Percentiles rank a stretch among this genome's conserved stretches.
These are phyloP conservation scores for Saccharomycopsis fibuligera DNA, from an alignment of 805 yeast species.

Conservation along the genomic window DNA sequence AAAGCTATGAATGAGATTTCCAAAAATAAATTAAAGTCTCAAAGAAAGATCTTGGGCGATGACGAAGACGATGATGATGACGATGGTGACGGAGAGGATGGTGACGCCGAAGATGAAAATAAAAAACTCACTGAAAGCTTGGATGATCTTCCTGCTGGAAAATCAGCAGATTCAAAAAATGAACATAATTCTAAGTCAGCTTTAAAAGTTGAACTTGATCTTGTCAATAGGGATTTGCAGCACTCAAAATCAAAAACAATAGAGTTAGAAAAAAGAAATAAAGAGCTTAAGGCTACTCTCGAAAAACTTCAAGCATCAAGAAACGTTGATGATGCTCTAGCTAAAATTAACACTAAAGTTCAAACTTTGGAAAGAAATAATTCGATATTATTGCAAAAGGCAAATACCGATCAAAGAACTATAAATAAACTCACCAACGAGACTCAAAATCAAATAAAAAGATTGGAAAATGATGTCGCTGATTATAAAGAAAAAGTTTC, in stretches of 20 bases:
- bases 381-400: constrained; percentile 24
- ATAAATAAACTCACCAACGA: constrained; percentile 21
- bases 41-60: constrained; percentile 36
- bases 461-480: constrained; percentile 38
- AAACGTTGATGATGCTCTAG: constrained; percentile 13
- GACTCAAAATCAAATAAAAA: constrained; percentile 31
- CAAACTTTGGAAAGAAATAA: constrained; percentile 25
- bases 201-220: constrained; percentile 39
- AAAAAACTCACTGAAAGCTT: constrained; percentile 24
- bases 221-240: constrained; percentile 71
- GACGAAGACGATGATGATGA: constrained; percentile 27
- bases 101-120: constrained; percentile 7
- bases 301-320: constrained; percentile 21
- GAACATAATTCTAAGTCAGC: constrained; percentile 4
- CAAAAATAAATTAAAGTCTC: constrained; percentile 47
- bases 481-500: constrained; percentile 46
- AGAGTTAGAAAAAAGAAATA: constrained; percentile 73
- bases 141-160: constrained; percentile 10
- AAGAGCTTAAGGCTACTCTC: constrained; percentile 61
- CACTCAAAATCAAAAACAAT: constrained; percentile 57
- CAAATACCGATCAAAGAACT: constrained; percentile 27
- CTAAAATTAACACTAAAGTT: constrained; percentile 25
- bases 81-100: constrained; percentile 23
- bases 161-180: too few species aligned
- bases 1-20: constrained; percentile 60